phyloP scores from a whole-genome alignment of 2,329 filamentous ascomycete species.

The Fusarium albosuccineum region DNA sequence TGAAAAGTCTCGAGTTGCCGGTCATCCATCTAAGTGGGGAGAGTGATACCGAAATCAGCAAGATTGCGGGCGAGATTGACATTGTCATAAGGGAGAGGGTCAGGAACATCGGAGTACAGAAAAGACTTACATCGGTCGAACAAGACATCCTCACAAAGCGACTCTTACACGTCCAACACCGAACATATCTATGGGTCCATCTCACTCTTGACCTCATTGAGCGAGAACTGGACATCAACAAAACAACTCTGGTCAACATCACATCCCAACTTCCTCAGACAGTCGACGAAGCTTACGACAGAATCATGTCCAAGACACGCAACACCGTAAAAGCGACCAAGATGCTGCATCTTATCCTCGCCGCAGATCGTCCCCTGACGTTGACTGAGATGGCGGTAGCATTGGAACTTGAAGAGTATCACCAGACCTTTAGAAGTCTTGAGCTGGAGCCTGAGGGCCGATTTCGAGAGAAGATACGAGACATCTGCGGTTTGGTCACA shows the following conservation, averaged over 20 bases:
- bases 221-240: constrained; percentile 15
- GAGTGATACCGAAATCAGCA: constrained; percentile 25
- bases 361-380: constrained; percentile 41
- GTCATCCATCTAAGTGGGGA: constrained; percentile 39
- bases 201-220: constrained; percentile 37
- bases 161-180: constrained; percentile 30
- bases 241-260: constrained; percentile 10
- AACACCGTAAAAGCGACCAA: constrained; percentile 25
- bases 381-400: constrained; percentile 41
- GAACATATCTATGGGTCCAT: constrained; percentile 47
- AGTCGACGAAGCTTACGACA: constrained; percentile 46
- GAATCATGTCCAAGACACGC: constrained; percentile 38
- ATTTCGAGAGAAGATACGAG: constrained; percentile 32
- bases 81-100: constrained; percentile 31
- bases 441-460: constrained; percentile 5
- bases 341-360: constrained; percentile 43
- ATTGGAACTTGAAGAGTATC: constrained; percentile 18
- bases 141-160: constrained; percentile 15
- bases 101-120: neutral
- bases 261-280: constrained; percentile 32
- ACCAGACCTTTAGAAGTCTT: constrained; percentile 23
- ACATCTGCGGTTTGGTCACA: constrained; percentile 49
- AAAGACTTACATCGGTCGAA: constrained; percentile 19
- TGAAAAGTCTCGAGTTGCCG: constrained; percentile 9
- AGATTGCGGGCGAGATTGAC: constrained; percentile 42